A percentile compares a stretch with the other conserved stretches of the same genome.
Conservation (phyloP, 179 eudicot species). For the Actinidia chinensis region DNA sequence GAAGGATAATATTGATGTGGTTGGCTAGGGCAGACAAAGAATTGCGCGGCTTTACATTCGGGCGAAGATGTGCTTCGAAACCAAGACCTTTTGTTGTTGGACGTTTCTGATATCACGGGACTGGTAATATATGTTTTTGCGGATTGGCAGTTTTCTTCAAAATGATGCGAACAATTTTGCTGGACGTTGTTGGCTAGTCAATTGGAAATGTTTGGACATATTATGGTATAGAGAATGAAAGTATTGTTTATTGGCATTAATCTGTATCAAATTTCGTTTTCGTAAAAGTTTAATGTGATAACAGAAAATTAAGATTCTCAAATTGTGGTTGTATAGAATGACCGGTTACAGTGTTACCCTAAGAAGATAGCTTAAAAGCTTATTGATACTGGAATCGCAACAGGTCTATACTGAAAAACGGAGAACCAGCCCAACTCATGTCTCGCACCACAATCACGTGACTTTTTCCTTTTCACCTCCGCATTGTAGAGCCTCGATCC, state of each 20-base stretch:
- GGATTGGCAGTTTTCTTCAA: background rate
- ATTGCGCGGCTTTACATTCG: constrained; percentile 77
- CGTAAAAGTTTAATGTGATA: background rate
- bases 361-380: constrained; percentile 5
- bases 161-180: no score
- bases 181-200: background rate
- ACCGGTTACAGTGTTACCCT: background rate
- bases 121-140: constrained; percentile 64
- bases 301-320: background rate
- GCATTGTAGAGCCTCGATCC: background rate
- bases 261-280: background rate
- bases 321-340: no score
- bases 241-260: background rate
- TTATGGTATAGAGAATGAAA: background rate
- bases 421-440: background rate
- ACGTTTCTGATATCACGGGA: constrained; percentile 95
- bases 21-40: constrained; percentile 98
- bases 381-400: background rate
- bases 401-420: background rate
- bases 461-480: background rate
- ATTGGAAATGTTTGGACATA: background rate
- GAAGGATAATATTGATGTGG: constrained; percentile 71
- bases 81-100: constrained; percentile 93
- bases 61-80: constrained; percentile 93
- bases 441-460: no score